phyloP scores from a whole-genome alignment of 2,329 filamentous ascomycete genomes.

The Aspergillus sp. region DNA sequence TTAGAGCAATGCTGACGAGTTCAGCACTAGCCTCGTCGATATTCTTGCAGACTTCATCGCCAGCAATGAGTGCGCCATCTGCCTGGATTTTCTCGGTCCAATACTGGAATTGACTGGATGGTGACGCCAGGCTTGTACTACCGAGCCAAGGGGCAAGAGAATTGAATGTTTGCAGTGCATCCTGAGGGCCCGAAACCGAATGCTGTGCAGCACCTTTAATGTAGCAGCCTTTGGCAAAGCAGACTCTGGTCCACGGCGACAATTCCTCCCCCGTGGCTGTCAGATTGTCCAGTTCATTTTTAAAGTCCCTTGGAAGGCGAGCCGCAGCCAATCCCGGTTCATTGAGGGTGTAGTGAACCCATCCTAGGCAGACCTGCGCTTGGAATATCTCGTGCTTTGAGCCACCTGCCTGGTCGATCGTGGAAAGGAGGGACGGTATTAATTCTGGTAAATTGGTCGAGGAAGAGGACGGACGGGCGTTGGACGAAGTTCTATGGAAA shows the following conservation, averaged over 20 bases:
- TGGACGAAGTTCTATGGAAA: constrained; percentile 37
- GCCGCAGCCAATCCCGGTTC: constrained; percentile 64
- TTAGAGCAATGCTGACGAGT: constrained; percentile 41
- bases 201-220: constrained; percentile 63
- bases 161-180: constrained; percentile 67
- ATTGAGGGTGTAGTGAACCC: constrained; percentile 76
- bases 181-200: constrained; percentile 41
- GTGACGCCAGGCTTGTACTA: constrained; percentile 33
- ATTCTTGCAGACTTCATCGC: constrained; percentile 46
- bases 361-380: constrained; percentile 78
- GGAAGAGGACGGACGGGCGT: constrained; percentile 37
- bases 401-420: constrained; percentile 59
- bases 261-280: constrained; percentile 53
- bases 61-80: constrained; percentile 70
- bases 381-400: constrained; percentile 65
- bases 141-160: constrained; percentile 64
- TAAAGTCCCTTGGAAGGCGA: constrained; percentile 64
- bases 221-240: constrained; percentile 75
- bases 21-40: constrained; percentile 22
- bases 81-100: constrained; percentile 79
- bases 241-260: constrained; percentile 78
- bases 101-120: constrained; percentile 64
- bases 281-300: constrained; percentile 54
- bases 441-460: constrained; percentile 45
- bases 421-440: constrained; percentile 43